These are phyloP conservation scores for Spergularia azorica DNA, from an alignment of 179 eudicot species.

Conservation along the genomic window DNA sequence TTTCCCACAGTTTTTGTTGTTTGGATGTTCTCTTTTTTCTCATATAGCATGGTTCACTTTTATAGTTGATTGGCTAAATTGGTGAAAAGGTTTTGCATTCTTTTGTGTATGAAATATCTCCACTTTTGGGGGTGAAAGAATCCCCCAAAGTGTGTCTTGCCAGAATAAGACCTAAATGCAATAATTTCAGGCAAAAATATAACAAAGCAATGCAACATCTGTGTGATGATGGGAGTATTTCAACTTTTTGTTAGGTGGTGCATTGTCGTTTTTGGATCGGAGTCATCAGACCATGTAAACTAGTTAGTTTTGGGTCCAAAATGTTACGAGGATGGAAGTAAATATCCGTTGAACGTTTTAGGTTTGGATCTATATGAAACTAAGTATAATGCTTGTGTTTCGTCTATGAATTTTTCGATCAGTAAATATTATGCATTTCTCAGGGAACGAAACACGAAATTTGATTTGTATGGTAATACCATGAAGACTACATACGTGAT, in stretches of 20 bases:
- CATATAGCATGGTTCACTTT: conserved; percentile 24
- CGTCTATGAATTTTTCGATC: no score
- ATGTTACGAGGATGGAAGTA: no score
- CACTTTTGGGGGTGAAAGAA: neutral
- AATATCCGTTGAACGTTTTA: no score
- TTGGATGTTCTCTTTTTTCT: conserved; percentile 14
- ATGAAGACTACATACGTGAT: neutral
- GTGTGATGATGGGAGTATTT: neutral
- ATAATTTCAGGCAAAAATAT: neutral
- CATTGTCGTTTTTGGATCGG: neutral
- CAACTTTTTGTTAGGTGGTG: neutral
- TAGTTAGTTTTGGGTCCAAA: no score
- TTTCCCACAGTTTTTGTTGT: neutral
- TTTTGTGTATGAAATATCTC: conserved; percentile 1
- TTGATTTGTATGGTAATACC: no score
- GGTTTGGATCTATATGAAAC: no score
- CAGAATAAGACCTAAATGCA: neutral
- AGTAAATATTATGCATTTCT: no score
- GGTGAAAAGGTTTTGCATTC: conserved; percentile 6
- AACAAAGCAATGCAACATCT: neutral
- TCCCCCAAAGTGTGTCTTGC: conserved; percentile 14
- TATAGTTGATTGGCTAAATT: conserved; percentile 27
- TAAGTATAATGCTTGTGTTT: no score
- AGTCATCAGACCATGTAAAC: no score
- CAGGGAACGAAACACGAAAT: no score